These are phyloP conservation scores for Pseudonectria foliicola DNA, from an alignment of 2,329 filamentous ascomycete genomes.

Conservation along the genomic window DNA sequence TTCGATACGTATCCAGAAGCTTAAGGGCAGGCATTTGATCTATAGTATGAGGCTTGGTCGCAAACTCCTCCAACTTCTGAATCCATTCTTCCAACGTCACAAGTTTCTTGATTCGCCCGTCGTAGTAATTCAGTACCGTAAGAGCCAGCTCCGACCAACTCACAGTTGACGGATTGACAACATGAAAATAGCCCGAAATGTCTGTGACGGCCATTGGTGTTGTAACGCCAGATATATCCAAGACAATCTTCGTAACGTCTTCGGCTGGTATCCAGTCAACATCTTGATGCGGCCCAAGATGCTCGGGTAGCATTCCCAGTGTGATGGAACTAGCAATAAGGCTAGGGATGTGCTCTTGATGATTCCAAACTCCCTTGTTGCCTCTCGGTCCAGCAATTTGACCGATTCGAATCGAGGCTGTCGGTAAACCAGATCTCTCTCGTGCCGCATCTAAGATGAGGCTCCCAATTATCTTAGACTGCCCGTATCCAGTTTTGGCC, in stretches of 20 bases:
- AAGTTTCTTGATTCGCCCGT: slow-evolving; percentile 29
- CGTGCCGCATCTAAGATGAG: slow-evolving; percentile 31
- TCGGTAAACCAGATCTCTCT: slow-evolving; percentile 28
- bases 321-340: slow-evolving; percentile 42
- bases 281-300: slow-evolving; percentile 34
- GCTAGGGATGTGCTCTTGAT: slow-evolving; percentile 51
- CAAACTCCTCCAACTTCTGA: slow-evolving; percentile 33
- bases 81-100: slow-evolving; percentile 41
- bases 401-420: slow-evolving; percentile 37
- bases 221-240: slow-evolving; percentile 37
- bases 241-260: slow-evolving; percentile 36
- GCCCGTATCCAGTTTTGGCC: slow-evolving; percentile 32
- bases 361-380: slow-evolving; percentile 44
- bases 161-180: slow-evolving; percentile 37
- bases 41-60: slow-evolving; percentile 8
- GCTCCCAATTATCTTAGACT: slow-evolving; percentile 37
- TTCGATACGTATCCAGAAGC: slow-evolving; percentile 3
- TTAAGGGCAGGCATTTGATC: slow-evolving; percentile 3
- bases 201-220: slow-evolving; percentile 8
- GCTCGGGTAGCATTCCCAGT: slow-evolving; percentile 38
- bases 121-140: slow-evolving; percentile 34
- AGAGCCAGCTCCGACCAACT: slow-evolving; percentile 35
- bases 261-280: slow-evolving; percentile 52
- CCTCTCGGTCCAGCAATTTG: slow-evolving; percentile 38
- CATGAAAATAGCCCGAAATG: slow-evolving; percentile 39